These are phyloP conservation scores for Candida fluviatilis DNA, from an alignment of 805 yeast genomes.

Conservation along the genomic window DNA sequence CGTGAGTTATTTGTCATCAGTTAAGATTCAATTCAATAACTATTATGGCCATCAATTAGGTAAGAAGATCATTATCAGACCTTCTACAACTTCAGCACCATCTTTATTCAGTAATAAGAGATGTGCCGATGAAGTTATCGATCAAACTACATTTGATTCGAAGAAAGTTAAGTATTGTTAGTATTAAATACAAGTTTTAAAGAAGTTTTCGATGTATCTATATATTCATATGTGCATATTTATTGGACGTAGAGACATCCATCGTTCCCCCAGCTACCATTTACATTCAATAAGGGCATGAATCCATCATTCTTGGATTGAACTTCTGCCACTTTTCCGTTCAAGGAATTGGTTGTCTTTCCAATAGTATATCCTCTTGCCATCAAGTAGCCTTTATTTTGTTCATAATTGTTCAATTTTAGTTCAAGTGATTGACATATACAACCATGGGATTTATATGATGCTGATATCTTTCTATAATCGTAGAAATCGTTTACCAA, in stretches of 20 bases:
- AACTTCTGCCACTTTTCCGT: constrained; percentile 10
- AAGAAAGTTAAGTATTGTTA: neutral
- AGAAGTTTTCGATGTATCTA: too few species aligned
- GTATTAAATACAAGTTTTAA: neutral
- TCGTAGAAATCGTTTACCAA: constrained; percentile 59
- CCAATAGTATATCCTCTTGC: constrained; percentile 69
- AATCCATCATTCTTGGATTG: constrained; percentile 29
- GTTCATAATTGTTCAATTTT: constrained; percentile 41
- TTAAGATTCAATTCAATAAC: constrained; percentile 21
- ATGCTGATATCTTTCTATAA: constrained; percentile 43
- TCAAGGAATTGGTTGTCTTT: constrained; percentile 26
- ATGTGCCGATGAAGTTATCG: constrained; percentile 6
- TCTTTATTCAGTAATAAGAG: constrained; percentile 8
- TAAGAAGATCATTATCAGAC: constrained; percentile 20
- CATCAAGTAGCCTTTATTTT: constrained; percentile 47
- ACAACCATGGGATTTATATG: constrained; percentile 48
- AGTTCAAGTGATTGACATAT: constrained; percentile 57
- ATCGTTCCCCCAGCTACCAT: constrained; percentile 64
- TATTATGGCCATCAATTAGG: constrained; percentile 29
- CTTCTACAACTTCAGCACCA: neutral
- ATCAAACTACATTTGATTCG: neutral
- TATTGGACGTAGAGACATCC: constrained; percentile 59
- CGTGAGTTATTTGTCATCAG: constrained; percentile 17
- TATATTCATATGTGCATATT: neutral
- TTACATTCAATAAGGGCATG: constrained; percentile 41